Evolutionary conservation across 2,329 filamentous ascomycete genomes (phyloP).

Genomic region (Trichophyton benhamiae): DNA sequence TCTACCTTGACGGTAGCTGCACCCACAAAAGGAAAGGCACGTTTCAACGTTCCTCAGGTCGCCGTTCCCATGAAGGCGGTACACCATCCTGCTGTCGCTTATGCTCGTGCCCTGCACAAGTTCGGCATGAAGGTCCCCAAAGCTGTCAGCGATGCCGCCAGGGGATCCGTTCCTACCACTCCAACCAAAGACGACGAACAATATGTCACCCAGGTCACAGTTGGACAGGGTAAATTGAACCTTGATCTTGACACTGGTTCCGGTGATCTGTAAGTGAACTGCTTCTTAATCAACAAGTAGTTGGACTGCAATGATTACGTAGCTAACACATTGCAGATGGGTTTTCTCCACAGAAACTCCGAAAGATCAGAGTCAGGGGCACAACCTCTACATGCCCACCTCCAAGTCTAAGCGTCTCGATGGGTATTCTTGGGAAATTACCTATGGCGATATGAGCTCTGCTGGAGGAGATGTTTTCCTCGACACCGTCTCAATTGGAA

Average conservation of each 20-base stretch:
- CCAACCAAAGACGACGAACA: slow-evolving; percentile 42
- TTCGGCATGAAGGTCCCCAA: background rate
- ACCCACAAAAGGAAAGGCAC: background rate
- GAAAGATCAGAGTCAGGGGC: slow-evolving; percentile 37
- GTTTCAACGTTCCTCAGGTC: background rate
- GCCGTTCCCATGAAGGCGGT: background rate
- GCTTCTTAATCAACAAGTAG: background rate
- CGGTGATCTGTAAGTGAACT: slow-evolving; percentile 48
- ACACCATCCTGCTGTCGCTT: background rate
- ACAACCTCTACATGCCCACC: slow-evolving; percentile 47
- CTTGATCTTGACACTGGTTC: slow-evolving; percentile 62
- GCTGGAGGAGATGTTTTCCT: slow-evolving; percentile 54
- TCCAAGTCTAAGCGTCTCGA: slow-evolving; percentile 34
- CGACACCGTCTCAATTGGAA: slow-evolving; percentile 52
- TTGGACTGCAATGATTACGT: background rate
- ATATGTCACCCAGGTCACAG: slow-evolving; percentile 49
- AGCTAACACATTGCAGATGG: slow-evolving; percentile 38
- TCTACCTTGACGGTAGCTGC: background rate
- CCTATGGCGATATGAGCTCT: slow-evolving; percentile 53
- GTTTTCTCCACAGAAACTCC: slow-evolving; percentile 47
- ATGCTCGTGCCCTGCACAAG: background rate
- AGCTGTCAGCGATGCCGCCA: background rate
- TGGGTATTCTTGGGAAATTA: slow-evolving; percentile 47
- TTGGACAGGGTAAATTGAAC: slow-evolving; percentile 52
- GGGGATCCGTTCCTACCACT: slow-evolving; percentile 23